Evolutionary conservation across 331 rosid genomes (phyloP).

Genomic region (Malus hybrid): DNA sequence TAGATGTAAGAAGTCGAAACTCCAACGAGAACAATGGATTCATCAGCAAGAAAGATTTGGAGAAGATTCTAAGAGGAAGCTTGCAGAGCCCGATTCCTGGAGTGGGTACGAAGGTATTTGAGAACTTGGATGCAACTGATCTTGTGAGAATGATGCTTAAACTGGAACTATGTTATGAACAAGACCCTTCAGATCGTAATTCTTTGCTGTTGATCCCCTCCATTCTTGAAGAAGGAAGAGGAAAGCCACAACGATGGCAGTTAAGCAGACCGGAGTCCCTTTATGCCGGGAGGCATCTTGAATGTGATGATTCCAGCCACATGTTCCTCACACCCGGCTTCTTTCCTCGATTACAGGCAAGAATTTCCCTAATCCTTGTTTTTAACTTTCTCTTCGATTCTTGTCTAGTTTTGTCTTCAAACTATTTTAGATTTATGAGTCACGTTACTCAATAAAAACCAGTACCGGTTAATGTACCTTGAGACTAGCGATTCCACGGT

Average conservation of each 20-base stretch:
- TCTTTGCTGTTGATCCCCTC: slow-evolving; percentile 69
- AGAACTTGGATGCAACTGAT: slow-evolving; percentile 67
- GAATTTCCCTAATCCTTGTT: slow-evolving; percentile 15
- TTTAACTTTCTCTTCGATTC: background rate
- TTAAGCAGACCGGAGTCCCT: slow-evolving; percentile 47
- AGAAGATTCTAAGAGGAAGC: slow-evolving; percentile 69
- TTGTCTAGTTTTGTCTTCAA: background rate
- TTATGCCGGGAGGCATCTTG: slow-evolving; percentile 76
- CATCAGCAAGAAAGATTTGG: slow-evolving; percentile 64
- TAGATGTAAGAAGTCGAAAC: slow-evolving; percentile 51
- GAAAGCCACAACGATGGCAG: slow-evolving; percentile 77
- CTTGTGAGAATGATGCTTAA: slow-evolving; percentile 54
- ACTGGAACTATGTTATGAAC: slow-evolving; percentile 45
- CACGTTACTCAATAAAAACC: too few relatives aligned
- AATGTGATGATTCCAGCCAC: slow-evolving; percentile 95
- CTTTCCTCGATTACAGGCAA: slow-evolving; percentile 90
- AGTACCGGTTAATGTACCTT: too few relatives aligned
- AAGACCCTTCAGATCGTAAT: slow-evolving; percentile 41
- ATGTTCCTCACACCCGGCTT: slow-evolving; percentile 85
- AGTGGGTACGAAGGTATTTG: slow-evolving; percentile 72
- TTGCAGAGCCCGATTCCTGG: slow-evolving; percentile 81
- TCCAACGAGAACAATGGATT: slow-evolving; percentile 60
- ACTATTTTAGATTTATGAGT: background rate
- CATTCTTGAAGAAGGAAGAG: slow-evolving; percentile 90
- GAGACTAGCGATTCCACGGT: too few relatives aligned